These are phyloP conservation scores for Hypoxylon sp. DNA, from an alignment of 2,329 filamentous ascomycete species.

Conservation along the genomic window DNA sequence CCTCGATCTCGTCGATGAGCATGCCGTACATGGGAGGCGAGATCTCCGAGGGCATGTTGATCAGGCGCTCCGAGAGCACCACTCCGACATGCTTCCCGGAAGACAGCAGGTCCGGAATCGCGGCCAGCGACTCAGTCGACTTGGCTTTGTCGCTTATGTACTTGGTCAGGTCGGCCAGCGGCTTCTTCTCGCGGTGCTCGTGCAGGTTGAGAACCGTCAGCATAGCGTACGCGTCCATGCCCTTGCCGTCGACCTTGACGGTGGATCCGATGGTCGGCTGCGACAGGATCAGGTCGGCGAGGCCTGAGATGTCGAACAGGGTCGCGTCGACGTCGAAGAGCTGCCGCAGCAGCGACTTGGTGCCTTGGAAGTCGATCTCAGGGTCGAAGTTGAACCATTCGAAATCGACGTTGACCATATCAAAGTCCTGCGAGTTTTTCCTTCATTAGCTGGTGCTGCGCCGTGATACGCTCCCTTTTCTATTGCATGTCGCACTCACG, in stretches of 20 bases:
- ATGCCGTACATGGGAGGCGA: slow-evolving; percentile 94
- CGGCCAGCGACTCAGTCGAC: slow-evolving; percentile 62
- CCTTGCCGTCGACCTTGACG: slow-evolving; percentile 95
- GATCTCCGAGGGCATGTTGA: slow-evolving; percentile 96
- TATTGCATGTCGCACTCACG: slow-evolving; percentile 46
- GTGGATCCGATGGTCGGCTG: slow-evolving; percentile 91
- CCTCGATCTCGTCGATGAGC: slow-evolving; percentile 89
- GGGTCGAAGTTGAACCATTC: slow-evolving; percentile 98
- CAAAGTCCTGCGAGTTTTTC: slow-evolving; percentile 84
- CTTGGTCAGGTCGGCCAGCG: slow-evolving; percentile 72
- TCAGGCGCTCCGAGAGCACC: slow-evolving; percentile 88
- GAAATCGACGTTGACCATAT: slow-evolving; percentile 94
- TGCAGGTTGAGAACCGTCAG: slow-evolving; percentile 85
- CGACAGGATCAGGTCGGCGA: slow-evolving; percentile 85
- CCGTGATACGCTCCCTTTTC: background rate
- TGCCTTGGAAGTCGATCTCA: slow-evolving; percentile 90
- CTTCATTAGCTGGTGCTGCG: slow-evolving; percentile 28
- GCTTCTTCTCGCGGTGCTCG: slow-evolving; percentile 77
- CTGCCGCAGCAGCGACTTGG: slow-evolving; percentile 89
- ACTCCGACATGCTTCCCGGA: slow-evolving; percentile 74
- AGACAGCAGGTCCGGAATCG: slow-evolving; percentile 65
- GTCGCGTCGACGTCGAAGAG: slow-evolving; percentile 88
- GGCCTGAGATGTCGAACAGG: slow-evolving; percentile 84
- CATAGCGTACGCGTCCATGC: slow-evolving; percentile 91
- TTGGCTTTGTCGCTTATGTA: slow-evolving; percentile 72